These are phyloP conservation scores for Rhizopus sp. DNA, from an alignment of 371 early-diverging fungal species.

Conservation along the genomic window DNA sequence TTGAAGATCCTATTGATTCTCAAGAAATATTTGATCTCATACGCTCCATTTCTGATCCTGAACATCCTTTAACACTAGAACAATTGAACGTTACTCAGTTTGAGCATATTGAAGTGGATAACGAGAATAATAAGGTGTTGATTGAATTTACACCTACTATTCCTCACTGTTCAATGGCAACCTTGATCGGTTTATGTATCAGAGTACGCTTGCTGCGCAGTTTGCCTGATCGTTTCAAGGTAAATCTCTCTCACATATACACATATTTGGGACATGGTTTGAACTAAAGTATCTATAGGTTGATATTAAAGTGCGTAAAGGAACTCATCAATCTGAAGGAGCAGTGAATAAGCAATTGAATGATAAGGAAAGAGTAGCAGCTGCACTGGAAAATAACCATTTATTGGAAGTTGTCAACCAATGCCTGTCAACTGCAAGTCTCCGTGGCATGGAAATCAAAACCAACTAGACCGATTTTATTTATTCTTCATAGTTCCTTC, in stretches of 20 bases:
- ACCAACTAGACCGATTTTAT: slow-evolving; percentile 9
- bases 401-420: slow-evolving; percentile 94
- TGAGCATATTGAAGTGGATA: slow-evolving; percentile 82
- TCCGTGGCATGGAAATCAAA: slow-evolving; percentile 30
- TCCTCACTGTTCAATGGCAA: slow-evolving; percentile 99
- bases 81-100: slow-evolving; percentile 92
- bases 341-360: slow-evolving; percentile 98
- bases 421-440: slow-evolving; percentile 70
- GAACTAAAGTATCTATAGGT: slow-evolving; percentile 46
- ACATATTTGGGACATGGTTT: background rate
- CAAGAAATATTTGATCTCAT: slow-evolving; percentile 94
- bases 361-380: slow-evolving; percentile 99
- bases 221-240: slow-evolving; percentile 89
- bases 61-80: slow-evolving; percentile 96
- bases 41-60: slow-evolving; percentile 98
- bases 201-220: slow-evolving; percentile 88
- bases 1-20: slow-evolving; percentile 78
- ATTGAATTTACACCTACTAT: slow-evolving; percentile 98
- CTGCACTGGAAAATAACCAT: slow-evolving; percentile 96
- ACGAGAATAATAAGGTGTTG: slow-evolving; percentile 61
- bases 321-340: slow-evolving; percentile 94
- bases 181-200: slow-evolving; percentile 98
- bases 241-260: slow-evolving; percentile 20
- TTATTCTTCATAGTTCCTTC: too few relatives aligned
- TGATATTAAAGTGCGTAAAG: slow-evolving; percentile 88